phyloP scores from a whole-genome alignment of 2,329 filamentous ascomycete species.

The Daldinia eschscholtzii region DNA sequence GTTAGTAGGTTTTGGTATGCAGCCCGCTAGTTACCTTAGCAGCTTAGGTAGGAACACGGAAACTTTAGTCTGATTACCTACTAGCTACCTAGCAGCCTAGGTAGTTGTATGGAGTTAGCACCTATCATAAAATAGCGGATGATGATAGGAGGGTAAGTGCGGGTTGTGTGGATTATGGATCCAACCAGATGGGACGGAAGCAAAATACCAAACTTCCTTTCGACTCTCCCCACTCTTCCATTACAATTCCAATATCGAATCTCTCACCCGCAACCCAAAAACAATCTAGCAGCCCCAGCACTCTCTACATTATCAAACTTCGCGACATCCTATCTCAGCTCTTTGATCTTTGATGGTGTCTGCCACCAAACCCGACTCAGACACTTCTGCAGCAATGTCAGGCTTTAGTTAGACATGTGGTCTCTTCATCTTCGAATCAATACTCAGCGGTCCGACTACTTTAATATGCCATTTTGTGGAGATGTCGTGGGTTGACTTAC shows the following conservation, averaged over 20 bases:
- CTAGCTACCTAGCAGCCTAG: neutral
- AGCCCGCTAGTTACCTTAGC: neutral
- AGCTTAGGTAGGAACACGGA: neutral
- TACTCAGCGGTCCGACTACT: slow-evolving; percentile 11
- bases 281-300: neutral
- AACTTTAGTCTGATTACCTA: neutral
- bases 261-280: slow-evolving; percentile 28
- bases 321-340: slow-evolving; percentile 14
- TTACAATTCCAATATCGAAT: slow-evolving; percentile 27
- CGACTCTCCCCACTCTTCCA: slow-evolving; percentile 24
- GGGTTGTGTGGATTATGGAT: slow-evolving; percentile 25
- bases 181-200: slow-evolving; percentile 39
- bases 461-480: slow-evolving; percentile 29
- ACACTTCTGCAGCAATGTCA: slow-evolving; percentile 32
- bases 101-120: slow-evolving; percentile 4
- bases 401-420: slow-evolving; percentile 34
- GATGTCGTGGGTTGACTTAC: slow-evolving; percentile 24
- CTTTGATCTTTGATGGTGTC: slow-evolving; percentile 19
- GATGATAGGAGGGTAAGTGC: slow-evolving; percentile 12
- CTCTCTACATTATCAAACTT: slow-evolving; percentile 3
- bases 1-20: no score
- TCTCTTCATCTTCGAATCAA: slow-evolving; percentile 30
- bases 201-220: slow-evolving; percentile 21
- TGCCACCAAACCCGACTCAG: slow-evolving; percentile 34
- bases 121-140: neutral